Evolutionary conservation across 768 basidiomycete species (phyloP), one percentile per base, ranked within the genome.

Genomic region (Nidularia sp.): DNA sequence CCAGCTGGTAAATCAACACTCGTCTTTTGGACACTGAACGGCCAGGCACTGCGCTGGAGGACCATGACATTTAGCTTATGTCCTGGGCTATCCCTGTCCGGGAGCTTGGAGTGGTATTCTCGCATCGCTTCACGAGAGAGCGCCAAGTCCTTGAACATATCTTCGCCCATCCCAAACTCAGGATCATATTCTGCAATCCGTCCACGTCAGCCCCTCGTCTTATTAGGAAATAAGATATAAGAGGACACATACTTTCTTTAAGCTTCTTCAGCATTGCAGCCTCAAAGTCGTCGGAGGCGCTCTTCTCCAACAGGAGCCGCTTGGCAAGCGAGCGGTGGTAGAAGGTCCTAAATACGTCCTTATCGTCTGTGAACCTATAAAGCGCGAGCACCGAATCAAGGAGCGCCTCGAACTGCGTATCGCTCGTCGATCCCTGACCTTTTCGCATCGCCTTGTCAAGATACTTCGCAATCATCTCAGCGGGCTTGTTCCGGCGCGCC

Each of bases 311-410:
- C 36, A 98, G 70, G 53, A 98, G 61, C 51, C 94, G 79, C 72
- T 90, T 94, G n/a, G 93, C 89, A 34, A 97, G 70, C 35, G 86
- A 83, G 8, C 91, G 85, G 68, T 88, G 88, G 66, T 96, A 98
- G 69, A 94, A 97, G 29, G 87, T 86, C 60, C 93, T 82, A 67
- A 97, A 98, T 33, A 96, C 91, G 62, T 97, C 93, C 65, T 93
- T 93, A 63, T 95, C 93, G 48, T 92, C 86, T 4, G 91, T 94
- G 64, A 83, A 95, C 49, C 90, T 75, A 67, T 94, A 96, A 51
- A 98, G 68, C 5, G 70, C 79, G 25, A 97, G 72, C 3, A 81
- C 88, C 6, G 71, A 76, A 52, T 90, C 83, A 53, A 97, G 70
- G 50, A 80, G 63, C 2, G 68, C 66, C 47, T 84, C 78, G 66